A percentile compares a stretch with the other conserved stretches of the same genome.
phyloP scores from a whole-genome alignment of 192 early-diverging fungal genomes.

The Coemansia sp. region DNA sequence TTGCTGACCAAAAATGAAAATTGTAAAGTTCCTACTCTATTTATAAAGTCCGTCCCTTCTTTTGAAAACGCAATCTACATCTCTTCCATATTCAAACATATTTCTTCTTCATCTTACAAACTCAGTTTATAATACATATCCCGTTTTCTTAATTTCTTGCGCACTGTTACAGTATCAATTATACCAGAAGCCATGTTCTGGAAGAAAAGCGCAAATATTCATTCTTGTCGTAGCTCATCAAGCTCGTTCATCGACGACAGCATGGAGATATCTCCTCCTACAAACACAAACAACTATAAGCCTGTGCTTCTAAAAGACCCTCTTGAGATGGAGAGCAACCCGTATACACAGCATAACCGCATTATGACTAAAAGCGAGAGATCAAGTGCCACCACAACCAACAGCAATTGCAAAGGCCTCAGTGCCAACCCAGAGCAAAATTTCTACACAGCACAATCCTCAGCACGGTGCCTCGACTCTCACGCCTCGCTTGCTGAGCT shows the following conservation, averaged over 20 bases:
- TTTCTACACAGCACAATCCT: neutral
- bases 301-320: neutral
- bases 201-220: neutral
- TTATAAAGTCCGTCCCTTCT: no score
- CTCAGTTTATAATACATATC: neutral
- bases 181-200: neutral
- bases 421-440: neutral
- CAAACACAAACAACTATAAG: neutral
- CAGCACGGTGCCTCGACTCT: slow-evolving; percentile 4
- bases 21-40: no score
- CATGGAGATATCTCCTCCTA: neutral
- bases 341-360: neutral
- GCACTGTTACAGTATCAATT: neutral
- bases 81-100: neutral
- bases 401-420: neutral
- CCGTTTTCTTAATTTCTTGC: neutral
- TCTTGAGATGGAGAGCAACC: neutral
- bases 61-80: no score
- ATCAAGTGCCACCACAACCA: slow-evolving; percentile 2
- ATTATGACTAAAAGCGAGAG: neutral
- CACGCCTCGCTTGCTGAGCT: neutral
- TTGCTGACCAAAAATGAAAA: no score
- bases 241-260: neutral
- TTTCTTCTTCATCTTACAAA: neutral
- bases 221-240: neutral